phyloP scores from a whole-genome alignment of 2,329 filamentous ascomycete genomes.

The Rhinocladiella similis region DNA sequence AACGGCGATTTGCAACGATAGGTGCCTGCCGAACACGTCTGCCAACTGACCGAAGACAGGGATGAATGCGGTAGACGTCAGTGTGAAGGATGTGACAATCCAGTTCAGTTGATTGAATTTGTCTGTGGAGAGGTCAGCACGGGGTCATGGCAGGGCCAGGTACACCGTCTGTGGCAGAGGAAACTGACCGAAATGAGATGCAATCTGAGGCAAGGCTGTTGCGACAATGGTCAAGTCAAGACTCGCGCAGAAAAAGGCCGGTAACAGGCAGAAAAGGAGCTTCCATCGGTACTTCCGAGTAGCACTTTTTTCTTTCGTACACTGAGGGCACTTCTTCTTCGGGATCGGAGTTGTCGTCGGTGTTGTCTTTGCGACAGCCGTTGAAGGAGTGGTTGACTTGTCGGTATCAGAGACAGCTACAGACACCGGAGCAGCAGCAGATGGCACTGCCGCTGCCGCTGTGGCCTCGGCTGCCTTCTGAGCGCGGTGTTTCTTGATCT shows the following conservation, averaged over 20 bases:
- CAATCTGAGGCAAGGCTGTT: conserved; percentile 62
- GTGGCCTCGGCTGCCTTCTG: conserved; percentile 13
- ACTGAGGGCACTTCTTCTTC: conserved; percentile 25
- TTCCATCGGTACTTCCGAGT: conserved; percentile 56
- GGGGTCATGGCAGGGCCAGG: background rate
- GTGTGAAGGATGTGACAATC: conserved; percentile 66
- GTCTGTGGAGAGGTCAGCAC: conserved; percentile 57
- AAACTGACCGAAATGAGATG: conserved; percentile 61
- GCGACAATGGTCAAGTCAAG: conserved; percentile 67
- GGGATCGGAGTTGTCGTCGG: background rate
- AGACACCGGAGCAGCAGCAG: background rate
- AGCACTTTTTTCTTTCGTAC: conserved; percentile 37
- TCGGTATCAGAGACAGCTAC: background rate
- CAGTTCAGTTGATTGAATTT: conserved; percentile 45
- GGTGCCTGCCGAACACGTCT: conserved; percentile 54
- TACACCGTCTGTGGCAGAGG: background rate
- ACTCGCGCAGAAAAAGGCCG: conserved; percentile 63
- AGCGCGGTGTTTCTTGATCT: conserved; percentile 18
- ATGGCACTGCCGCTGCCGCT: background rate
- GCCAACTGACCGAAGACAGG: conserved; percentile 54
- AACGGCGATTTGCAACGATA: conserved; percentile 56
- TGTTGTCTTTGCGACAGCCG: background rate
- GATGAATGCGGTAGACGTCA: conserved; percentile 60
- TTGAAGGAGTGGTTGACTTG: background rate
- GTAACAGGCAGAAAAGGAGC: conserved; percentile 58